Conservation (phyloP, 225 moss, liverwort and hornwort species). For the Pseudisothecium myosuroides region DNA sequence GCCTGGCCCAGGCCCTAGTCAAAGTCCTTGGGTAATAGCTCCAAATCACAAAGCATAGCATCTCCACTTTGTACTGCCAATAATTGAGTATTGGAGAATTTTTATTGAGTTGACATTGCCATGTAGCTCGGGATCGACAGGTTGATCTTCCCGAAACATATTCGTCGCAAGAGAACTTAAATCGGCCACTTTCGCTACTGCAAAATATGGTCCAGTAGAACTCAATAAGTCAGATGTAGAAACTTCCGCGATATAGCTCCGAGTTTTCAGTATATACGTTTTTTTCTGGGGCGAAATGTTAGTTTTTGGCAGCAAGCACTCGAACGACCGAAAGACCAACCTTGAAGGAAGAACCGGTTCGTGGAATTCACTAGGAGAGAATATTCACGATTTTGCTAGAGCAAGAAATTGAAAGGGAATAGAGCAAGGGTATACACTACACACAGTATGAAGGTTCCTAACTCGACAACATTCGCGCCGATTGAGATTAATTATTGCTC, state of each 20-base stretch:
- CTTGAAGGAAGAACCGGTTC: background rate
- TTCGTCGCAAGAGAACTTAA: background rate
- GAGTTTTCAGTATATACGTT: background rate
- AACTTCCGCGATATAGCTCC: background rate
- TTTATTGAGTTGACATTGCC: background rate
- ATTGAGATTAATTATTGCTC: background rate
- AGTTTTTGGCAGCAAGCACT: background rate
- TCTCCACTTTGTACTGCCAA: background rate
- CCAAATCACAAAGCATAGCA: background rate
- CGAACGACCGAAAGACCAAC: background rate
- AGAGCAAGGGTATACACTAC: background rate
- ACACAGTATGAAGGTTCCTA: too few species aligned
- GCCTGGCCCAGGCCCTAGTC: background rate
- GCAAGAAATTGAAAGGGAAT: background rate
- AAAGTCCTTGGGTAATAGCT: background rate
- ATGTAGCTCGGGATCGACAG: background rate
- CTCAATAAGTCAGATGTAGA: background rate
- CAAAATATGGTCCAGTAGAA: background rate
- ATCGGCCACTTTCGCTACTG: background rate
- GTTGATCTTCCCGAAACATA: background rate
- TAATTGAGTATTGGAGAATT: background rate
- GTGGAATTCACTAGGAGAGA: background rate
- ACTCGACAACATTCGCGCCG: background rate
- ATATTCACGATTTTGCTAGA: background rate
- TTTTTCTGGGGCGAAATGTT: background rate